Base-by-base conservation (phyloP, 1,139 yeast species). In the Tardiomyces digboiensis region DNA sequence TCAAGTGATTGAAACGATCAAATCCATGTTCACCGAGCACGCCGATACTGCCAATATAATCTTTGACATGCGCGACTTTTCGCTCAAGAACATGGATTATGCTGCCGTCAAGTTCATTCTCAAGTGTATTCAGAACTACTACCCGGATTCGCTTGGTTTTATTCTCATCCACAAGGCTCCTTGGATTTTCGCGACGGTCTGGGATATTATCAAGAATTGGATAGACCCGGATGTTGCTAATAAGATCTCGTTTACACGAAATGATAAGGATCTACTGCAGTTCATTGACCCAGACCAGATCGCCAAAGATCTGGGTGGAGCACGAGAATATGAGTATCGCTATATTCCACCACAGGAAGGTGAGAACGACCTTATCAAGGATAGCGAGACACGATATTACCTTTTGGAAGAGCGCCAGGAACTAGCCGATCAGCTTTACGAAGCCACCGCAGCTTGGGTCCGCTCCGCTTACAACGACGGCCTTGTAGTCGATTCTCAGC, bases 171-270 rank as follows among this genome's bases (percentile, higher is more conserved):
- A 87, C 65, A 82, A 82, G 53, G 95, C 95, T 0, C 96, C 96
- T 6, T 84, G 95, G 93, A 74, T 87, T 40, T 87, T 87, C 68
- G 75, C 80, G 49, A 85, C 93, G 26, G 82, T 86, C 51, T 87
- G 95, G 95, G 80, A 78, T 49, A 74, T 86, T 52, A 79, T 87
- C 56, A 85, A 82, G 61, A 80, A 78, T 52, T 86, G 95, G 95
- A 68, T 87, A 46, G 95, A 87, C 58, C 95, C 95, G 1, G 89
- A 81, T 8, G 93, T 87, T 39, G 94, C 93, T 0, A 71, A 85
- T 22, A 87, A 85, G 64, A 80, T 87, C 52, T 71, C 74, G 21
- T 87, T 87, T 64, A 84, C 95, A 21, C 78, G 79, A 55, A 67
- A 67, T 44, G 54, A 65, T 13, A 70, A 74, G 42, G 94, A 86